Evolutionary conservation across 192 early-diverging fungal genomes (phyloP), one percentile per base, ranked within the genome.

Genomic region (Funneliformis mosseae): DNA sequence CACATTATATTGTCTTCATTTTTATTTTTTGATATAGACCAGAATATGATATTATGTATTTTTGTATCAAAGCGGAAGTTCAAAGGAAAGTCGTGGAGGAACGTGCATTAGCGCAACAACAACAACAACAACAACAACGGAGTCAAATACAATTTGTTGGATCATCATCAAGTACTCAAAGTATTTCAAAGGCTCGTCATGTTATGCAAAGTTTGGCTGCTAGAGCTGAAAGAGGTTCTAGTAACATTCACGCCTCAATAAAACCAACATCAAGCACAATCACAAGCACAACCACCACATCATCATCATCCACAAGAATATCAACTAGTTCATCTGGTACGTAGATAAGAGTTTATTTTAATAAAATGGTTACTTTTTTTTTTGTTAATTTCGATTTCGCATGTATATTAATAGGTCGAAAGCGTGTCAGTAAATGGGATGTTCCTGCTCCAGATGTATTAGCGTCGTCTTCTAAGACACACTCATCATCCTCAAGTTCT

Each of bases 181-280:
- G 41, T 42, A 71, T 79, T 23, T 79, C 78, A n/a, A 79, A 71
- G 70, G 25, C 66, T 21, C 64, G 78, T 23, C 78, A 79, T 39
- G 78, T 79, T 8, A 79, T 79, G 78, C 78, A 79, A 71, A 79
- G 78, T 71, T 33, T 79, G 18, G 78, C 78, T 8, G 78, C 78
- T 70, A 68, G 78, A 59, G 78, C 68, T 27, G 67, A 70, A 50
- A 79, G 28, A 38, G 39, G 67, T 46, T 48, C 78, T 9, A 41
- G n/a, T 11, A 10, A 27, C 7, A 23, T 0, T 39, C 6, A 3
- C 41, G 8, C 14, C 59, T 14, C 41, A 5, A 5, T 48, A 59
- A 33, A 12, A 45, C 18, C 8, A 9, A 61, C 28, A 21, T 27
- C 42, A 23, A 23, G 10, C 21, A 11, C 74, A 12, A 7, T 28